Evolutionary conservation across 2,329 filamentous ascomycete species (phyloP), one percentile per base, ranked within the genome.

Genomic region (Aureobasidium sp.): DNA sequence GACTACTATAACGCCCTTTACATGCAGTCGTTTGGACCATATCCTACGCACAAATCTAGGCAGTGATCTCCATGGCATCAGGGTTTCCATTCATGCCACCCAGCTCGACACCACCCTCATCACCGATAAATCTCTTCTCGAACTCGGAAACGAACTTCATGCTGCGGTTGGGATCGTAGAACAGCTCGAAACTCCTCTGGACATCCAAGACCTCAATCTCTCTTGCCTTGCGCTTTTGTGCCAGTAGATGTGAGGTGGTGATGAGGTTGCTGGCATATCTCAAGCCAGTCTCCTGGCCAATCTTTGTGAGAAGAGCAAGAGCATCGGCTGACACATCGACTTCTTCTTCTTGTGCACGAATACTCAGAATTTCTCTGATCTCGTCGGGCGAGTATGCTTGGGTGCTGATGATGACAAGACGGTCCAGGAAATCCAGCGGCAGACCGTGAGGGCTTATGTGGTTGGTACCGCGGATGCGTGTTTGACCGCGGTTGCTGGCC

Each of bases 241-340:
- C 86, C 54, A 97, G 82, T 48, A 99, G 83, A 74, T 96, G 89
- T 5, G 91, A 94, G 1, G 94, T 97, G 27, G 90, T 96, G 76
- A 99, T 97, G 61, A 99, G 86, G 73, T 99, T 97, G 78, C 91
- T 95, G n/a, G 92, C 93, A 73, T 99, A 99, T 68, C 94, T 84
- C 55, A 99, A 81, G 29, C 93, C 93, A 1, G 91, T 87, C 75
- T 99, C 94, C 70, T 92, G 84, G 34, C 92, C 94, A 69, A 97
- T 96, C 80, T 97, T 97, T 64, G 94, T 96, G 41, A 99, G 83
- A 14, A 99, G 83, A 1, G 92, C 92, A 13, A 99, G 82, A 0
- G 94, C 93, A 72, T 97, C 92, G 6, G 92, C 82, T 0, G 90
- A 90, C 37, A 97, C 78, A 65, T 99, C 94, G 53, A 99, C 87